Base-by-base conservation (phyloP, 2,329 filamentous ascomycete species). In the Penicillium occitanis region DNA sequence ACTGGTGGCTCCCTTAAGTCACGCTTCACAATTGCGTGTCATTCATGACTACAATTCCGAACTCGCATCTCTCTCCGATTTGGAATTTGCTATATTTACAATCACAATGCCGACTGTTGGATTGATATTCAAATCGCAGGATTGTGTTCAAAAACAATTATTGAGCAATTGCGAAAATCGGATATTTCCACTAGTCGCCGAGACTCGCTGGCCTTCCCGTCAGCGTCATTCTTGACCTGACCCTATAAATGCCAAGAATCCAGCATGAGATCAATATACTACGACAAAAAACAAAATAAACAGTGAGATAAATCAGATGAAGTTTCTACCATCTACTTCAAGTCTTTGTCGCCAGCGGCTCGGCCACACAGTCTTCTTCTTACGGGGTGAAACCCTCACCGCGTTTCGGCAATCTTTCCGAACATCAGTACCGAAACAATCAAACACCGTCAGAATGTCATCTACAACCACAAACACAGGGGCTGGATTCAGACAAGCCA, bases 351-450 rank as follows among this genome's bases (percentile, higher is more conserved):
- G 48, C 22, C 61, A 33, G 40, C 46, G 14, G 1, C 13, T 46
- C 17, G 40, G 35, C 13, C 5, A 3, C 37, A n/a, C 50, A 19
- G 25, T 17, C 33, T 35, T 11, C 33, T 22, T n/a, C 6, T 50
- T 51, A 8, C 2, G 48, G 22, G 5, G 22, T n/a, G 19, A 63
- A 22, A 14, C 48, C 19, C 37, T 58, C 51, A 28, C 62, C 62
- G 62, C 62, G 28, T 46, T 64, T 64, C 50, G 53, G 50, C 51
- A 58, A 64, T 53, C 42, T 10, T 46, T 50, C 62, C 62, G 61
- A 62, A 40, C 30, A 48, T 33, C 60, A 30, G 1, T n/a, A 37
- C 22, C 50, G 17, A 33, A 53, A 44, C 48, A 46, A n/a, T 35
- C 33, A 35, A n/a, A 10, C 35, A n/a, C 13, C 17, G 14, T 25